Evolutionary conservation across 768 basidiomycete genomes (phyloP), one percentile per base, ranked within the genome.

Genomic region (Boletus vinaceobasis): DNA sequence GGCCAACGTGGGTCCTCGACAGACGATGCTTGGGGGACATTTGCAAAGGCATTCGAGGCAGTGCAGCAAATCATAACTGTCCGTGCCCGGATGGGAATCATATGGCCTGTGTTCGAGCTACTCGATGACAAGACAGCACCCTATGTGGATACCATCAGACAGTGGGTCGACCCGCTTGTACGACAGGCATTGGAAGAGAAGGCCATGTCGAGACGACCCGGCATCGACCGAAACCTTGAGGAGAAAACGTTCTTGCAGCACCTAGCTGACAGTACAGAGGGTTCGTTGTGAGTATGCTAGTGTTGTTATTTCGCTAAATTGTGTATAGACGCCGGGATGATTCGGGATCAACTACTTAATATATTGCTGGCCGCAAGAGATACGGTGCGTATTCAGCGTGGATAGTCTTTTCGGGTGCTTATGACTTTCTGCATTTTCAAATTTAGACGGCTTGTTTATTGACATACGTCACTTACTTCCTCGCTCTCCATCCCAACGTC

Each of bases 321-420:
- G 48, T 48, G 48, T 54, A 54, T 61, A 91, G 89, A 91, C 64
- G 71, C 72, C 11, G 74, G 80, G 8, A 67, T 84, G 40, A 87
- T 93, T 51, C 82, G 87, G 21, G 88, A 92, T 70, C 87, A 93
- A 58, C 69, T 92, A 13, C 75, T 92, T 45, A 92, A 83, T 63
- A 83, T 91, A 67, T 73, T 93, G 2, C 73, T 92, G 11, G 90
- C 90, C 6, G 80, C 87, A 23, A 73, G 90, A 51, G 90, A 93
- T 71, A 91, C 90, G 35, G 87, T 87, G 40, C 44, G 81, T 74
- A 19, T 43, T 38, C 50, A 42, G 23, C 31, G 31, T 50, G 1
- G 32, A 42, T 39, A 14, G 7, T 21, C 11, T n/a, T 40, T 36
- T 31, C 29, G 26, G 11, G 15, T 53, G 21, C 49, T 35, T 9